These are phyloP conservation scores for Arthrobotrys conoides DNA, from an alignment of 2,329 filamentous ascomycete genomes.

Conservation along the genomic window DNA sequence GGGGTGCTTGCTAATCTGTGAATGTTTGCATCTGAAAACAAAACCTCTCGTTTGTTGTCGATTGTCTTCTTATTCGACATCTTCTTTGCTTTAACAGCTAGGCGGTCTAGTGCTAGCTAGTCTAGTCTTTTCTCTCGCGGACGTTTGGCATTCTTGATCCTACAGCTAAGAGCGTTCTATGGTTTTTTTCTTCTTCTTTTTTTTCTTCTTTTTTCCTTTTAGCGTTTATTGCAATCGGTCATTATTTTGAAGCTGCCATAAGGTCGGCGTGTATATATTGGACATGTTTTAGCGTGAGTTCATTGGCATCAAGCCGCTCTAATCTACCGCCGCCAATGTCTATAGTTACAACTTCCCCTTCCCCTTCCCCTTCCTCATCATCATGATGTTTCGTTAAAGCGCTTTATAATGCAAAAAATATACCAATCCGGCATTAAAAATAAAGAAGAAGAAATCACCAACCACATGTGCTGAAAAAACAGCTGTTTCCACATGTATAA, in stretches of 20 bases:
- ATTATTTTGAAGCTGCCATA: background rate
- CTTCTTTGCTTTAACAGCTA: no score
- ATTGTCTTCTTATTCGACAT: no score
- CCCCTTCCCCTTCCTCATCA: background rate
- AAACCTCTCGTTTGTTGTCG: no score
- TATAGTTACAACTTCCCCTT: background rate
- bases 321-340: background rate
- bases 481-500: background rate
- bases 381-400: background rate
- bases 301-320: background rate
- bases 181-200: no score
- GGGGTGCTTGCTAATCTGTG: no score
- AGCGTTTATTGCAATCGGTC: background rate
- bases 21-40: no score
- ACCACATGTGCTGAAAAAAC: background rate
- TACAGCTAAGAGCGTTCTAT: background rate
- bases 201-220: no score
- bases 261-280: conserved; percentile 13
- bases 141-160: background rate
- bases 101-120: no score
- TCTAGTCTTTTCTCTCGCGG: no score
- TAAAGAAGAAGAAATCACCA: no score
- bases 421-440: no score
- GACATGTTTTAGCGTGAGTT: background rate
- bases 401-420: conserved; percentile 16